Evolutionary conservation across 805 yeast genomes (phyloP).

Genomic region (Hanseniaspora lindneri): DNA sequence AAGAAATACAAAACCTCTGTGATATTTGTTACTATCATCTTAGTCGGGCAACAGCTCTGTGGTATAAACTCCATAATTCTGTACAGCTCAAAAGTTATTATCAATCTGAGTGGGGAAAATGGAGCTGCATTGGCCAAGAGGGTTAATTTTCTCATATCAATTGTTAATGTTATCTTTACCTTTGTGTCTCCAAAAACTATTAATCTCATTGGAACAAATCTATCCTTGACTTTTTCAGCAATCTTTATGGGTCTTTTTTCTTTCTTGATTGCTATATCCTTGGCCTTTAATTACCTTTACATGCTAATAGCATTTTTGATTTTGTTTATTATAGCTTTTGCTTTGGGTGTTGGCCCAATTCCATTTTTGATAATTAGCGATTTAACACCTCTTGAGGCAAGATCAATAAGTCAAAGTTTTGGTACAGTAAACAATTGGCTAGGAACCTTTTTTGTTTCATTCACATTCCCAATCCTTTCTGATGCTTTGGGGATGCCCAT

Average conservation of each 20-base stretch:
- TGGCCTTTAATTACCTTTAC: slow-evolving; percentile 36
- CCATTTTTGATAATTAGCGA: slow-evolving; percentile 85
- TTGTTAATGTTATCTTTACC: slow-evolving; percentile 65
- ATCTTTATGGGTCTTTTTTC: slow-evolving; percentile 57
- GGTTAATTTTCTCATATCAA: slow-evolving; percentile 65
- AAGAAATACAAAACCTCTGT: slow-evolving; percentile 47
- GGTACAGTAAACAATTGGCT: slow-evolving; percentile 88
- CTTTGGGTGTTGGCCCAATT: slow-evolving; percentile 88
- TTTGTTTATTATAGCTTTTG: slow-evolving; percentile 70
- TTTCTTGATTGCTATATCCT: slow-evolving; percentile 53
- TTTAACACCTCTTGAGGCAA: slow-evolving; percentile 69
- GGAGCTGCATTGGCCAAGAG: slow-evolving; percentile 36
- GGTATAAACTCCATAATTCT: slow-evolving; percentile 89
- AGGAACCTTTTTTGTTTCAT: slow-evolving; percentile 74
- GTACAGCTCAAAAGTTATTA: slow-evolving; percentile 79
- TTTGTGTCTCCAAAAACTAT: slow-evolving; percentile 60
- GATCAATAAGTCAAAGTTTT: slow-evolving; percentile 81
- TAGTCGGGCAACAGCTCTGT: slow-evolving; percentile 79
- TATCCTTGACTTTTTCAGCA: slow-evolving; percentile 55
- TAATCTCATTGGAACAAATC: slow-evolving; percentile 66
- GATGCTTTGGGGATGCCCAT: slow-evolving; percentile 52
- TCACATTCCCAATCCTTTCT: slow-evolving; percentile 63
- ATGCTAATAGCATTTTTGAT: slow-evolving; percentile 55
- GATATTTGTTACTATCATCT: slow-evolving; percentile 54
- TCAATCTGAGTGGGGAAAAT: slow-evolving; percentile 36